A percentile compares a stretch with the other conserved stretches of the same genome.
These are phyloP conservation scores for Lizonia empirigonia DNA, from an alignment of 2,329 filamentous ascomycete species.

Conservation along the genomic window DNA sequence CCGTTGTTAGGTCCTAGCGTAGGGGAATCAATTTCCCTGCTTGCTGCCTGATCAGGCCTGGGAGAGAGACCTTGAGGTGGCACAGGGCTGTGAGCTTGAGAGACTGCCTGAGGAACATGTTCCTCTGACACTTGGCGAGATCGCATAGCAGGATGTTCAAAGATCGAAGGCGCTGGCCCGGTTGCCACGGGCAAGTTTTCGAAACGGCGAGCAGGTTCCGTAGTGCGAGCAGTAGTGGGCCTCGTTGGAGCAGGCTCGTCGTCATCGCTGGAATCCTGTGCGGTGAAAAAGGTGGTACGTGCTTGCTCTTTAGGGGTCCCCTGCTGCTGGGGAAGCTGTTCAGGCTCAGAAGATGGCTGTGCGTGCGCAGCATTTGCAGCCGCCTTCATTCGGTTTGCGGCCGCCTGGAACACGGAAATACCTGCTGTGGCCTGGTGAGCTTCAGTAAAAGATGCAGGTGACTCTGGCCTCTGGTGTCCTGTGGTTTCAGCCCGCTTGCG, in stretches of 20 bases:
- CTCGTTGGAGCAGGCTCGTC: conserved; percentile 32
- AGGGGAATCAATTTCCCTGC: conserved; percentile 69
- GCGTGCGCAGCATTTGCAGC: conserved; percentile 25
- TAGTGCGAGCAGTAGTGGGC: conserved; percentile 15
- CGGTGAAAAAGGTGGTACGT: conserved; percentile 39
- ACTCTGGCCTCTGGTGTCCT: conserved; percentile 36
- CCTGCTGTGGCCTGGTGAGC: conserved; percentile 41
- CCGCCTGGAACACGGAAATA: conserved; percentile 55
- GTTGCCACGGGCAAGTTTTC: conserved; percentile 44
- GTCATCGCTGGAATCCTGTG: conserved; percentile 41
- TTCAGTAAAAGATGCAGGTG: conserved; percentile 30
- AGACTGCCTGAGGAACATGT: conserved; percentile 16
- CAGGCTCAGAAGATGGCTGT: conserved; percentile 14
- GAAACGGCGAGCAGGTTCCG: conserved; percentile 36
- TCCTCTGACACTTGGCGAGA: conserved; percentile 38
- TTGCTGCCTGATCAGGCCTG: conserved; percentile 25
- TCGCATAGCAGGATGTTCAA: conserved; percentile 47
- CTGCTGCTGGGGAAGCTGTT: conserved; percentile 7
- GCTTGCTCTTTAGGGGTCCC: conserved; percentile 25
- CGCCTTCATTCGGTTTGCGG: conserved; percentile 52
- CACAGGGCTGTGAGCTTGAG: conserved; percentile 5
- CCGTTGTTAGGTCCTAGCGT: conserved; percentile 70
- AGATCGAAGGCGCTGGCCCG: conserved; percentile 41
- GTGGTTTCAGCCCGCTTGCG: conserved; percentile 39
- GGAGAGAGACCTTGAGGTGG: conserved; percentile 8